Base-by-base conservation (phyloP, 768 basidiomycete genomes). In the Leucocoprinus birnbaumii region DNA sequence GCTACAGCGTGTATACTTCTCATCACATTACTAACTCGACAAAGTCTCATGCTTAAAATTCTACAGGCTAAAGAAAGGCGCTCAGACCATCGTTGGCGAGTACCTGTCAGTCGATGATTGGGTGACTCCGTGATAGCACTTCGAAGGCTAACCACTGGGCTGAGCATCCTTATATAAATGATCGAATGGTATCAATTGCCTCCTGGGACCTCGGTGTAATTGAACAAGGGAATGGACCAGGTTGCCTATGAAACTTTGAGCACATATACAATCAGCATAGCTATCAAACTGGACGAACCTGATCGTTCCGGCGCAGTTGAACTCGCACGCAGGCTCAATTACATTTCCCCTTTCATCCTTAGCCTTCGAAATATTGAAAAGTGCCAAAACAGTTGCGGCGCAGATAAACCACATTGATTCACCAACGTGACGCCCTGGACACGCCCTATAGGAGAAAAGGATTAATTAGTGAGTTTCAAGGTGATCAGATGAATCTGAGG, bases 171-270 rank as follows among this genome's bases (percentile, higher is more conserved):
- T n/a, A 44, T 16, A 42, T 51, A 8, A 61, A 22, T 25, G 62
- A 58, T 22, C 45, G 59, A 27, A 67, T 63, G 37, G 68, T 44
- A 0, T 42, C 51, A 10, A 61, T 56, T 18, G 68, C 62, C 14
- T 58, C 59, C 43, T 47, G 35, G 0, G 62, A 63, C 9, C 67
- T 60, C 1, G 68, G 67, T 24, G 51, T 63, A 34, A 68, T 66
- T 5, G 56, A 59, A 34, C 67, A 70, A 40, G 62, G 60, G 59
- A 68, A 70, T 7, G 62, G 61, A 4, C 54, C 38, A 18, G 67
- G 66, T 57, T 47, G 50, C 21, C 56, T 59, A 25, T 19, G 24
- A 43, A 11, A 40, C 5, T 41, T n/a, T n/a, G n/a, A n/a, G n/a
- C n/a, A n/a, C n/a, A n/a, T n/a, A n/a, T n/a, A n/a, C 34, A 25